These are phyloP conservation scores for Hirschfeldia incana DNA, from an alignment of 345 rosid genomes.

Conservation along the genomic window DNA sequence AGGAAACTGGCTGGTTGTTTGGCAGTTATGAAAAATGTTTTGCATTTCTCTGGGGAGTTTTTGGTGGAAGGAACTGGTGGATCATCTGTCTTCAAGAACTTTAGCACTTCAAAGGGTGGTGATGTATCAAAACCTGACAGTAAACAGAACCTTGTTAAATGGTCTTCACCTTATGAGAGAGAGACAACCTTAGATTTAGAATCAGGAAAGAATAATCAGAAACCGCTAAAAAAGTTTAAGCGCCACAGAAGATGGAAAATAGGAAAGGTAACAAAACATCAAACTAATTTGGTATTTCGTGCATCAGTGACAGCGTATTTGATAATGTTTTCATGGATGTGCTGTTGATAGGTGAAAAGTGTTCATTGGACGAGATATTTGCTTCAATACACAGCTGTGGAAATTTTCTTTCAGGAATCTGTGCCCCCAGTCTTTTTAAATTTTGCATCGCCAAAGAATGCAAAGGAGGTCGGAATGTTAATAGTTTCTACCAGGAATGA, in stretches of 20 bases:
- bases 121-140: constrained; percentile 61
- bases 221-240: constrained; percentile 63
- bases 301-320: constrained; percentile 25
- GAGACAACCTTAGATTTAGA: constrained; percentile 48
- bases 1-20: constrained; percentile 88
- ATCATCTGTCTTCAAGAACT: constrained; percentile 76
- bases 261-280: constrained; percentile 58
- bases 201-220: constrained; percentile 51
- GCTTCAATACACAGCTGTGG: constrained; percentile 88
- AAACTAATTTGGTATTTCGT: constrained; percentile 14
- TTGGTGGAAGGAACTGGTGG: constrained; percentile 94
- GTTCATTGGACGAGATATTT: constrained; percentile 95
- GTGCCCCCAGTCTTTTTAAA: constrained; percentile 75
- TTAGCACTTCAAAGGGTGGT: constrained; percentile 48
- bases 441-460: constrained; percentile 76
- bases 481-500: constrained; percentile 90
- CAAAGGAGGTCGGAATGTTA: constrained; percentile 83
- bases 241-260: constrained; percentile 91
- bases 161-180: constrained; percentile 52
- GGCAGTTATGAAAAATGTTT: constrained; percentile 75
- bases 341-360: constrained; percentile 64
- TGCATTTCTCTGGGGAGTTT: constrained; percentile 92
- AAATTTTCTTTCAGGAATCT: constrained; percentile 77
- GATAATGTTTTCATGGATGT: constrained; percentile 26
- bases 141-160: constrained; percentile 58